Evolutionary conservation across 176 grass and related monocot species (phyloP).

Genomic region (Leersia perrieri): DNA sequence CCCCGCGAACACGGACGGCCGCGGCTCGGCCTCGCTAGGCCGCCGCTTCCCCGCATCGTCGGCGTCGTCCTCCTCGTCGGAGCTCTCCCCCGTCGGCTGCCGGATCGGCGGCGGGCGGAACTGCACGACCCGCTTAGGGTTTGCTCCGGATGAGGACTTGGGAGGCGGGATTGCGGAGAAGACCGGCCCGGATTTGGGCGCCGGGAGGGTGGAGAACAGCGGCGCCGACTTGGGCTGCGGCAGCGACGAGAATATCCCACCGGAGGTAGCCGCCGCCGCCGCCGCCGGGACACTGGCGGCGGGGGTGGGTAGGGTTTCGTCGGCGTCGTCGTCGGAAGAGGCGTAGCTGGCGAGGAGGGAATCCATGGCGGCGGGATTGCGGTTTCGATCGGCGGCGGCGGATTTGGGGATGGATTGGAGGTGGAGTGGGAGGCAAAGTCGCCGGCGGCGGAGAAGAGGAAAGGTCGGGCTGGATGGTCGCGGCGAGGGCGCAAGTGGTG

Average conservation of each 20-base stretch:
- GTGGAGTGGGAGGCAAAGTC: neutral
- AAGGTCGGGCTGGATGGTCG: no score
- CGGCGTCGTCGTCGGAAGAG: conserved; percentile 65
- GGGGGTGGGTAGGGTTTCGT: conserved; percentile 30
- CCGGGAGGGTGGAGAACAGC: conserved; percentile 29
- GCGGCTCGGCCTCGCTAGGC: conserved; percentile 26
- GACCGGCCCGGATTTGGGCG: conserved; percentile 32
- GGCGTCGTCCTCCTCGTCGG: conserved; percentile 57
- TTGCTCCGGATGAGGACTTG: conserved; percentile 43
- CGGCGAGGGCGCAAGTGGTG: no score
- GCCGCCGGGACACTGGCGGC: neutral
- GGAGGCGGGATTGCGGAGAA: conserved; percentile 63
- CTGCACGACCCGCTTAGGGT: conserved; percentile 78
- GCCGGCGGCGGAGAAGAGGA: no score
- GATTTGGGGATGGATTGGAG: neutral
- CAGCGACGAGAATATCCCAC: conserved; percentile 56
- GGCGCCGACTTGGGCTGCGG: conserved; percentile 38
- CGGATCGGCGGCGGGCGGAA: conserved; percentile 69
- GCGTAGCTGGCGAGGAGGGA: conserved; percentile 90
- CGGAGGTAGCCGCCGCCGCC: neutral
- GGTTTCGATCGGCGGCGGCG: neutral
- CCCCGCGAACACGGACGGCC: conserved; percentile 21
- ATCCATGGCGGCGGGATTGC: conserved; percentile 65
- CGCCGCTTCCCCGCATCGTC: conserved; percentile 42
- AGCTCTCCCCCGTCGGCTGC: conserved; percentile 38